These are phyloP conservation scores for Simplicillium sp. DNA, from an alignment of 2,329 filamentous ascomycete genomes.

Conservation along the genomic window DNA sequence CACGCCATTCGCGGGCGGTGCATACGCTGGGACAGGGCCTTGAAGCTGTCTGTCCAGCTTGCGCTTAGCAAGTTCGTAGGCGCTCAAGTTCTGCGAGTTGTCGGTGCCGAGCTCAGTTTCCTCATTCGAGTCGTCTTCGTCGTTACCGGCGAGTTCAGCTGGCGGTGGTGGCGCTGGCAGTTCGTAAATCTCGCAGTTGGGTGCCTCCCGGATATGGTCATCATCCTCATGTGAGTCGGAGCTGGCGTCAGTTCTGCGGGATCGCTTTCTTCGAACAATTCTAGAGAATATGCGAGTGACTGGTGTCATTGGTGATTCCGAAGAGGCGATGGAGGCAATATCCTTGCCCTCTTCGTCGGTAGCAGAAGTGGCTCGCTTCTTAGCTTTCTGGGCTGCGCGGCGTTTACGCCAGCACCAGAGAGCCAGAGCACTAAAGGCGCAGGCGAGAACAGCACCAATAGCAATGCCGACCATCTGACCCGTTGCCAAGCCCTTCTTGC, in stretches of 20 bases:
- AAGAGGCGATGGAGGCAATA: conserved; percentile 21
- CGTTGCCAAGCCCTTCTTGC: conserved; percentile 22
- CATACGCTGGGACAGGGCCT: conserved; percentile 39
- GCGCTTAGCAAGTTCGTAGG: conserved; percentile 40
- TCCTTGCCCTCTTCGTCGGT: conserved; percentile 23
- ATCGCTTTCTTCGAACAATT: conserved; percentile 26
- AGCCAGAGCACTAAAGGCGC: conserved; percentile 20
- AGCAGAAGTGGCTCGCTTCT: conserved; percentile 16
- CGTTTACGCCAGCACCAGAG: conserved; percentile 23
- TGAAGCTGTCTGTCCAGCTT: conserved; percentile 43
- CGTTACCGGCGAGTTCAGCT: conserved; percentile 36
- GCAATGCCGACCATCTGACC: conserved; percentile 36
- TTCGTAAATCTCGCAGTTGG: conserved; percentile 41
- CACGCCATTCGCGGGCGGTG: conserved; percentile 24
- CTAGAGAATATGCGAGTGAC: conserved; percentile 26
- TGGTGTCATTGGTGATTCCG: conserved; percentile 13
- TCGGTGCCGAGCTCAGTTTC: conserved; percentile 31
- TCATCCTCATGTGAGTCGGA: conserved; percentile 11
- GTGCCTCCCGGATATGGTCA: conserved; percentile 20
- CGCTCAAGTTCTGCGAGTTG: conserved; percentile 27
- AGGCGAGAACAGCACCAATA: conserved; percentile 27
- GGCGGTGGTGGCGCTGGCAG: conserved; percentile 35
- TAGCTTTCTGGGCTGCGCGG: conserved; percentile 1
- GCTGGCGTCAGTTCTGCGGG: conserved; percentile 11
- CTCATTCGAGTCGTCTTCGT: conserved; percentile 25